phyloP scores from a whole-genome alignment of 176 grass and related monocot genomes.

The Leersia perrieri region DNA sequence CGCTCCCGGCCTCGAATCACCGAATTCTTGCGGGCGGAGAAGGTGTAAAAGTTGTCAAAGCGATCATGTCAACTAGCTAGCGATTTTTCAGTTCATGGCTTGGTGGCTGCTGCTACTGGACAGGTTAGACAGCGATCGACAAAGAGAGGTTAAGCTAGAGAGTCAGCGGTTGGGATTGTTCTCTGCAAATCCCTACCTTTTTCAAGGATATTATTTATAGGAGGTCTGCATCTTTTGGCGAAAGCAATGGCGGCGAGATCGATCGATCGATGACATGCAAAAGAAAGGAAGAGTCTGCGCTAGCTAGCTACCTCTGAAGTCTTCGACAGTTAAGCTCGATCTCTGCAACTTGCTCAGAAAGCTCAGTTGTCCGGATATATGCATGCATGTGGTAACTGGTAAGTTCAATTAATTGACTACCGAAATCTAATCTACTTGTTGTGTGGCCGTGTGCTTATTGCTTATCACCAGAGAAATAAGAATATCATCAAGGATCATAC shows the following conservation, averaged over 20 bases:
- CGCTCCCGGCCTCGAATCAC: too few relatives aligned
- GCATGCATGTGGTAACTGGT: not conserved
- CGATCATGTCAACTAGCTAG: too few relatives aligned
- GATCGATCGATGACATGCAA: too few relatives aligned
- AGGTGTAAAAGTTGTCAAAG: too few relatives aligned
- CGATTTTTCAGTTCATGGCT: too few relatives aligned
- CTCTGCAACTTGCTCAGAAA: not conserved
- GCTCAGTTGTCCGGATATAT: not conserved
- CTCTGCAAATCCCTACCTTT: not conserved
- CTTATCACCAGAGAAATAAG: not conserved
- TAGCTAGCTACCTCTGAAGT: not conserved
- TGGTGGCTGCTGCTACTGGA: too few relatives aligned
- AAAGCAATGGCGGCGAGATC: not conserved
- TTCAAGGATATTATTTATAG: not conserved
- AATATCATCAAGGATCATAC: not conserved
- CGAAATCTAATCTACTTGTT: not conserved
- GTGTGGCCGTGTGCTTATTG: not conserved
- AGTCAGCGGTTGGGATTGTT: constrained; percentile 2
- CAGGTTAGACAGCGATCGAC: not conserved
- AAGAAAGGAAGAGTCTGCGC: not conserved
- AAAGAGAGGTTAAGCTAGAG: not conserved
- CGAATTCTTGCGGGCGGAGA: too few relatives aligned
- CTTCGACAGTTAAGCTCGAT: not conserved
- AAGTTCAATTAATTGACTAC: not conserved
- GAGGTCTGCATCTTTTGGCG: not conserved